Percentiles rank a stretch among this genome's conserved stretches.
These are phyloP conservation scores for Botrytis porri DNA, from an alignment of 2,329 filamentous ascomycete genomes.

Conservation along the genomic window DNA sequence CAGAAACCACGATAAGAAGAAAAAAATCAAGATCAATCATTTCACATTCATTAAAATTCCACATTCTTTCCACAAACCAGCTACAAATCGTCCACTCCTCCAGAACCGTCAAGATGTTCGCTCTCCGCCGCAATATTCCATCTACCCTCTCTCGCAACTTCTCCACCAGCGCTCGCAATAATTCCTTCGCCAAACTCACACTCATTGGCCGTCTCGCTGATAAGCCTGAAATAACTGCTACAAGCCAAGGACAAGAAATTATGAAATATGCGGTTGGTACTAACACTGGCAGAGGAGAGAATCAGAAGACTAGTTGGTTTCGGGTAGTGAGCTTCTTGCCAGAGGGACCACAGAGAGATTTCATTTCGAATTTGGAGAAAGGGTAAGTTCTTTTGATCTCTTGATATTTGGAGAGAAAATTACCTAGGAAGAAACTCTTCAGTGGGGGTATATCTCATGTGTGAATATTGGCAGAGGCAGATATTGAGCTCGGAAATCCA, in stretches of 20 bases:
- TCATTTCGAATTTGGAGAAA: slow-evolving; percentile 71
- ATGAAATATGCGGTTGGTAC: slow-evolving; percentile 76
- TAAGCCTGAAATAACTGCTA: slow-evolving; percentile 71
- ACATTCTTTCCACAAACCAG: neutral
- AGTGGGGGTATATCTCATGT: neutral
- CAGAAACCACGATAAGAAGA: neutral
- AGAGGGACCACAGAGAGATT: slow-evolving; percentile 68
- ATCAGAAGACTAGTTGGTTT: slow-evolving; percentile 83
- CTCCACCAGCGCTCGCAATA: slow-evolving; percentile 58
- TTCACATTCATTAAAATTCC: neutral
- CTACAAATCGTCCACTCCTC: neutral
- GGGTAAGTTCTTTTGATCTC: slow-evolving; percentile 59
- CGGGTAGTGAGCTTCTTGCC: slow-evolving; percentile 67
- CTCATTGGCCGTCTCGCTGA: slow-evolving; percentile 82
- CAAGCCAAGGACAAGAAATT: slow-evolving; percentile 68
- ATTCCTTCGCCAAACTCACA: slow-evolving; percentile 71
- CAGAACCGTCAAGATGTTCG: slow-evolving; percentile 30
- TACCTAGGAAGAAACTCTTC: neutral
- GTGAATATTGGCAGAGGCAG: neutral
- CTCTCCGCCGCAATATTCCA: slow-evolving; percentile 42
- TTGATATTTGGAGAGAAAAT: neutral
- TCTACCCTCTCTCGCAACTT: slow-evolving; percentile 61
- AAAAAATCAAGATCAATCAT: neutral
- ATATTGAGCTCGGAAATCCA: neutral
- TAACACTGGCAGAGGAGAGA: slow-evolving; percentile 62